These are phyloP conservation scores for Boletus sp. DNA, from an alignment of 768 basidiomycete genomes.

Conservation along the genomic window DNA sequence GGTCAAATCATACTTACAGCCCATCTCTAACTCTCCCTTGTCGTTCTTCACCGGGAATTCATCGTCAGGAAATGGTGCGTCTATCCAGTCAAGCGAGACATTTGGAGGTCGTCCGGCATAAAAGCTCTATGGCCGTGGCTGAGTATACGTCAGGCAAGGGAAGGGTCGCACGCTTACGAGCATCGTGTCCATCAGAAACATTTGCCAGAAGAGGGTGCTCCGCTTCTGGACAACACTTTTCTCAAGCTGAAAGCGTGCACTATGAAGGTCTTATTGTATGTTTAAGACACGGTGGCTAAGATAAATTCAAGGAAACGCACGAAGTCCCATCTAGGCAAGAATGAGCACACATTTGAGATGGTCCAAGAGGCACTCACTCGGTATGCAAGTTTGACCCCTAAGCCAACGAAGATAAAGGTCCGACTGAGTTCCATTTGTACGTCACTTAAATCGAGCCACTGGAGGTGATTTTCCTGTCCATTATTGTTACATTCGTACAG, in stretches of 20 bases:
- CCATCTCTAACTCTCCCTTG: conserved; percentile 37
- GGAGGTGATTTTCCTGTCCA: conserved; percentile 38
- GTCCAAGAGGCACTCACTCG: conserved; percentile 44
- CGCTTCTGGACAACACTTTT: conserved; percentile 46
- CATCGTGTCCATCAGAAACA: conserved; percentile 64
- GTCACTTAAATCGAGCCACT: conserved; percentile 58
- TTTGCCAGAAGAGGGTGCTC: conserved; percentile 62
- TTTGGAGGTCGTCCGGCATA: conserved; percentile 59
- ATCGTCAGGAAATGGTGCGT: conserved; percentile 54
- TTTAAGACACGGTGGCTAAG: background rate
- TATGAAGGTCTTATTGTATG: conserved; percentile 49
- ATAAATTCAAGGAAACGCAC: conserved; percentile 30
- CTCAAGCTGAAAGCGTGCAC: conserved; percentile 58
- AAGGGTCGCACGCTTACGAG: conserved; percentile 39
- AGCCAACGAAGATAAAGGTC: conserved; percentile 58
- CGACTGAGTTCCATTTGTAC: conserved; percentile 45
- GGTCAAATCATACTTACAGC: conserved; percentile 37
- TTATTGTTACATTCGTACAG: conserved; percentile 7
- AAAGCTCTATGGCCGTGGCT: conserved; percentile 46
- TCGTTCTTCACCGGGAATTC: conserved; percentile 33
- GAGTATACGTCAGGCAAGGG: background rate
- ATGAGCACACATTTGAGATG: background rate
- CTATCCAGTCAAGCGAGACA: conserved; percentile 51
- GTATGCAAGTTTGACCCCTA: conserved; percentile 55
- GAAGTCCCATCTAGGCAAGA: conserved; percentile 51